Percentiles rank a stretch among this genome's conserved stretches.
Conservation (phyloP, 176 grass and related monocot genomes). For the Rhynchospora tenuis region DNA sequence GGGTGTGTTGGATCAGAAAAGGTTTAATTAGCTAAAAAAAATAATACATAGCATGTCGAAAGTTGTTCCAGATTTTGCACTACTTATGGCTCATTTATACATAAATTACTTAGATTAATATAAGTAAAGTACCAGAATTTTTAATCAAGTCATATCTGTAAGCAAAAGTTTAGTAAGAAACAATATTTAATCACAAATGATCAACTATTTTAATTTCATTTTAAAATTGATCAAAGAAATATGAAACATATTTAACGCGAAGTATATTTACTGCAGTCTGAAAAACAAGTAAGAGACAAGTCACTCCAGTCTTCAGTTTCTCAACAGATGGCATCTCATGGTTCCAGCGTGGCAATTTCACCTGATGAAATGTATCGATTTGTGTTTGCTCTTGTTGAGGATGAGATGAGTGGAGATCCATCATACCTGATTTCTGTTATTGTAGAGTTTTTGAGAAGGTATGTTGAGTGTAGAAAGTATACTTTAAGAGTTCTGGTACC, state of each 20-base stretch:
- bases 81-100: not conserved
- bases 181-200: not conserved
- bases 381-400: slow-evolving; percentile 79
- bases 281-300: slow-evolving; percentile 37
- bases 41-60: no score
- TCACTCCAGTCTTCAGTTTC: slow-evolving; percentile 47
- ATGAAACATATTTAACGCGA: not conserved
- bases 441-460: slow-evolving; percentile 80
- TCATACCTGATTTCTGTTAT: slow-evolving; percentile 74
- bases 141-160: not conserved
- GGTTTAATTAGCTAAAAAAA: no score
- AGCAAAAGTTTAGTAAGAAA: not conserved
- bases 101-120: not conserved
- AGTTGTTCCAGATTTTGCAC: no score
- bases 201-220: not conserved
- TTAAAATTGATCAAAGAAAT: not conserved
- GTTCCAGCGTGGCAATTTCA: slow-evolving; percentile 57
- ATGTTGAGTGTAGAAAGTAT: slow-evolving; percentile 26
- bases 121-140: not conserved
- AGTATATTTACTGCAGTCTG: slow-evolving; percentile 27
- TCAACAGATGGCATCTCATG: slow-evolving; percentile 44
- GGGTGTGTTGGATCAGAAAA: no score
- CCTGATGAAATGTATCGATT: slow-evolving; percentile 76
- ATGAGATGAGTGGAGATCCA: slow-evolving; percentile 90
- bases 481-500: not conserved